These are phyloP conservation scores for Aspergillus heteromorphus DNA, from an alignment of 495 filamentous ascomycete species.

Conservation along the genomic window DNA sequence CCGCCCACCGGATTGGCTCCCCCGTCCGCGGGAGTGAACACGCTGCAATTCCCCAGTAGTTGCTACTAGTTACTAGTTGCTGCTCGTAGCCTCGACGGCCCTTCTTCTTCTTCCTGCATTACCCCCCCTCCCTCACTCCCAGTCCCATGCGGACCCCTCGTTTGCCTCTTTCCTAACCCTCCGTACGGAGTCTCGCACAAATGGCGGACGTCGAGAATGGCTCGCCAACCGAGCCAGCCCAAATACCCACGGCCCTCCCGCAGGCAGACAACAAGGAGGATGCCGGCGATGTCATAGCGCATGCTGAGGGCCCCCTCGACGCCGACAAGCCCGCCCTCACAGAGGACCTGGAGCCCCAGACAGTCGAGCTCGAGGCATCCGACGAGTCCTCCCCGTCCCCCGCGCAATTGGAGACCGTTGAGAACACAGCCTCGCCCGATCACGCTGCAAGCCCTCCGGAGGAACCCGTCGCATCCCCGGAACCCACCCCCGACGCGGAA, in stretches of 20 bases:
- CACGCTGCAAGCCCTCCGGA: constrained; percentile 16
- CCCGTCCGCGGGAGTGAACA: constrained; percentile 20
- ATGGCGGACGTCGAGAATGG: constrained; percentile 45
- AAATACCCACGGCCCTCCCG: constrained; percentile 22
- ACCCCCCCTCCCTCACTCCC: constrained; percentile 14
- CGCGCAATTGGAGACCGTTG: constrained; percentile 14
- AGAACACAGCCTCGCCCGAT: constrained; percentile 13
- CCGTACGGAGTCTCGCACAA: constrained; percentile 35
- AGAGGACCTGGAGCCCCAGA: constrained; percentile 26
- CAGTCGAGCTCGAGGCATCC: constrained; percentile 21
- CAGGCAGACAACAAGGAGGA: constrained; percentile 32
- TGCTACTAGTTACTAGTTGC: no score
- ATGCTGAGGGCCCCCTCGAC: constrained; percentile 24
- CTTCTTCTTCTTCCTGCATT: neutral
- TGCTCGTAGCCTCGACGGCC: neutral
- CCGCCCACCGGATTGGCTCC: constrained; percentile 11
- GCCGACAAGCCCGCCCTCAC: constrained; percentile 30
- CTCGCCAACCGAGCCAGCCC: constrained; percentile 29
- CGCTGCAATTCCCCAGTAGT: constrained; percentile 15
- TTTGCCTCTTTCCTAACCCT: constrained; percentile 24
- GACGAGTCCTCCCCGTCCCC: constrained; percentile 10
- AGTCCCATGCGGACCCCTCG: constrained; percentile 31
- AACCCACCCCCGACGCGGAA: constrained; percentile 14
- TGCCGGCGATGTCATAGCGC: constrained; percentile 26
- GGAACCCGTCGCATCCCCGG: constrained; percentile 16